These are phyloP conservation scores for Davidsoniella virescens DNA, from an alignment of 2,329 filamentous ascomycete genomes.

Conservation along the genomic window DNA sequence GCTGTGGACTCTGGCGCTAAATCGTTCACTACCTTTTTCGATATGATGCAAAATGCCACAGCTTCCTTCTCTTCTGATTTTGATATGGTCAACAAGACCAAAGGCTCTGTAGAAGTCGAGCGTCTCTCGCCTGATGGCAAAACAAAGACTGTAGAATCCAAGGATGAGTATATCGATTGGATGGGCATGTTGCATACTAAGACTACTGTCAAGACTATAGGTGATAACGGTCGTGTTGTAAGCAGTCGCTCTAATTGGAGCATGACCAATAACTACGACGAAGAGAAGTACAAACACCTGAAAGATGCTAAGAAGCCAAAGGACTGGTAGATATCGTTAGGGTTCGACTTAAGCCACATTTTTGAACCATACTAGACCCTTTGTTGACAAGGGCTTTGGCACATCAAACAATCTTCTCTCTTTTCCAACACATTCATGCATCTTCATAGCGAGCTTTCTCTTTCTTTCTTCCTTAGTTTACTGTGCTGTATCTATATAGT, in stretches of 20 bases:
- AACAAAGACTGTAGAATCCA: constrained; percentile 22
- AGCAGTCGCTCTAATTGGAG: constrained; percentile 20
- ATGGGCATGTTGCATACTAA: constrained; percentile 28
- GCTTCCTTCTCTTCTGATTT: constrained; percentile 13
- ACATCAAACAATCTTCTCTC: not conserved
- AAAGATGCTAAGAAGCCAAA: constrained; percentile 2
- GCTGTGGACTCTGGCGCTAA: constrained; percentile 23
- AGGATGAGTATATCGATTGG: constrained; percentile 27
- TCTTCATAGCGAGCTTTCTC: too few relatives aligned
- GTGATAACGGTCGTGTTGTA: constrained; percentile 27
- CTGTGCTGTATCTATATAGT: not conserved
- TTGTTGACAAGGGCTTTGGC: not conserved
- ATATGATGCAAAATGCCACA: constrained; percentile 17
- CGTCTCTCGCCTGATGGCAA: constrained; percentile 13
- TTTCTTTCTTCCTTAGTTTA: not conserved
- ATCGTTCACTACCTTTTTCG: constrained; percentile 26
- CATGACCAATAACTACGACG: constrained; percentile 12
- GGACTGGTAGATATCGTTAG: not conserved
- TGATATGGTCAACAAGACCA: constrained; percentile 8
- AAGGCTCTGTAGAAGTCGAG: not conserved
- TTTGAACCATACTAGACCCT: not conserved
- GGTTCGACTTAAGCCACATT: too few relatives aligned
- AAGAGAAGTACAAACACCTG: constrained; percentile 12
- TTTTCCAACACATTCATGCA: not conserved
- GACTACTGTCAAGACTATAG: constrained; percentile 24